A percentile compares a stretch with the other conserved stretches of the same genome.
Conservation (phyloP, 108 stramenopile genomes). For the Hondaea fermentalgiana region DNA sequence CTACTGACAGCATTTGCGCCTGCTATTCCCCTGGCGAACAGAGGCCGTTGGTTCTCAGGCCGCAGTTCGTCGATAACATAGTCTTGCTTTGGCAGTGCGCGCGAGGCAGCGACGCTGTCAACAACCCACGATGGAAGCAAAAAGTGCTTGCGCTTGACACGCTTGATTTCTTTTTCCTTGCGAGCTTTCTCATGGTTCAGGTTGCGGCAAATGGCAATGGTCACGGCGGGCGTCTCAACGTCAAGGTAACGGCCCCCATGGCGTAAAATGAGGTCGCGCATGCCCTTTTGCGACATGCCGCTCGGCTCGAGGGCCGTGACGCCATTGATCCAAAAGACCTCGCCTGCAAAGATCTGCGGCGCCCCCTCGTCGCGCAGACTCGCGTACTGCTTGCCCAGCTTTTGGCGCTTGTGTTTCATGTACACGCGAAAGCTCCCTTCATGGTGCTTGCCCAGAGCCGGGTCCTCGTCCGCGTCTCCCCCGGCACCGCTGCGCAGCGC, state of each 20-base stretch:
- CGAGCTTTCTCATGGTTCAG: neutral
- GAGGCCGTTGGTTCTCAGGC: neutral
- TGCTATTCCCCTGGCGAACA: neutral
- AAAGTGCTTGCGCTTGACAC: neutral
- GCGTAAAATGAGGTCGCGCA: neutral
- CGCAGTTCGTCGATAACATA: slow-evolving; percentile 1
- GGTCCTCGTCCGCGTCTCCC: neutral
- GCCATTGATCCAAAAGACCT: slow-evolving; percentile 4
- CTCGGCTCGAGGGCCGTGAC: slow-evolving; percentile 4
- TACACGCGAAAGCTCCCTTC: neutral
- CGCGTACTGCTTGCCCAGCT: neutral
- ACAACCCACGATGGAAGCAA: neutral
- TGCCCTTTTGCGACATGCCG: neutral
- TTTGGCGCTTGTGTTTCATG: neutral
- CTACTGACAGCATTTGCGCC: no score
- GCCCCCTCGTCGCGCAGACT: neutral
- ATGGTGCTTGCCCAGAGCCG: neutral
- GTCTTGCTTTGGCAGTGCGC: neutral
- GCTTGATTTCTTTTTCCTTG: neutral
- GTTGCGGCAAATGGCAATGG: neutral
- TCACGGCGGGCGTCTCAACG: neutral
- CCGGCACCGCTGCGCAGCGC: neutral
- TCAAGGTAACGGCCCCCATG: slow-evolving; percentile 5
- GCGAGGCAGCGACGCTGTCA: neutral
- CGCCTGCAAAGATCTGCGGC: neutral